Conservation (phyloP, 192 early-diverging fungal species). For the Martensiomyces pterosporus region DNA sequence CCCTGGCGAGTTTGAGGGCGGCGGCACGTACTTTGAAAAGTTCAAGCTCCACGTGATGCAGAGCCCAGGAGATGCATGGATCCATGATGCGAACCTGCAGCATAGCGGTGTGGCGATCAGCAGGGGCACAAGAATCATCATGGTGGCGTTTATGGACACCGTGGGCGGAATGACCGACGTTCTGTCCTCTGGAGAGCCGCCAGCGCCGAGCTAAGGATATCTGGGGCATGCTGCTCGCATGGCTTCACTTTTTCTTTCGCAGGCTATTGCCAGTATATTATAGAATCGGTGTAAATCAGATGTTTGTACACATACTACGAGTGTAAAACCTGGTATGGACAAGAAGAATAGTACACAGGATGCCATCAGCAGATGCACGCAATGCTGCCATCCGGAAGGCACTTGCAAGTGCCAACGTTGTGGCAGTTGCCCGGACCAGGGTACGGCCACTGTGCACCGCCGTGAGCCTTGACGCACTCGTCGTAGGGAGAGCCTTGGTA, state of each 20-base stretch:
- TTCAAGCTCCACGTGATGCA: slow-evolving; percentile 13
- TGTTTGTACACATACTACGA: too few species aligned
- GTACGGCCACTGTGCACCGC: slow-evolving; percentile 35
- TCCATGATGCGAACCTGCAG: slow-evolving; percentile 46
- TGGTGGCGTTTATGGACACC: slow-evolving; percentile 58
- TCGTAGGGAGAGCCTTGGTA: slow-evolving; percentile 26
- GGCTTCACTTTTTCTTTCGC: too few species aligned
- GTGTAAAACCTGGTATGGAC: too few species aligned
- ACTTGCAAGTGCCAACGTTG: slow-evolving; percentile 26
- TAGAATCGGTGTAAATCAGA: too few species aligned
- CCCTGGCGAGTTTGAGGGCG: slow-evolving; percentile 49
- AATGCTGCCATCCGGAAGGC: slow-evolving; percentile 24
- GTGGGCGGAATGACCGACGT: slow-evolving; percentile 15
- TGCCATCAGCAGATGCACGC: slow-evolving; percentile 47
- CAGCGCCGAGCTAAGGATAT: neutral
- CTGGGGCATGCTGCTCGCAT: too few species aligned
- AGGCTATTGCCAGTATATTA: too few species aligned
- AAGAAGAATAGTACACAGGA: too few species aligned
- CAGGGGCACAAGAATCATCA: slow-evolving; percentile 34
- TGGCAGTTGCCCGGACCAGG: slow-evolving; percentile 41
- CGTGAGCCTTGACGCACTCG: slow-evolving; percentile 34
- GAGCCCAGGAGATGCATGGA: slow-evolving; percentile 43
- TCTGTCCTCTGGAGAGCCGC: neutral
- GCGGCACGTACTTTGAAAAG: slow-evolving; percentile 49
- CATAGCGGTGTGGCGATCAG: slow-evolving; percentile 48